Percentiles rank a stretch among this genome's conserved stretches.
phyloP scores from a whole-genome alignment of 2,329 filamentous ascomycete genomes.

The Xylaria digitata region DNA sequence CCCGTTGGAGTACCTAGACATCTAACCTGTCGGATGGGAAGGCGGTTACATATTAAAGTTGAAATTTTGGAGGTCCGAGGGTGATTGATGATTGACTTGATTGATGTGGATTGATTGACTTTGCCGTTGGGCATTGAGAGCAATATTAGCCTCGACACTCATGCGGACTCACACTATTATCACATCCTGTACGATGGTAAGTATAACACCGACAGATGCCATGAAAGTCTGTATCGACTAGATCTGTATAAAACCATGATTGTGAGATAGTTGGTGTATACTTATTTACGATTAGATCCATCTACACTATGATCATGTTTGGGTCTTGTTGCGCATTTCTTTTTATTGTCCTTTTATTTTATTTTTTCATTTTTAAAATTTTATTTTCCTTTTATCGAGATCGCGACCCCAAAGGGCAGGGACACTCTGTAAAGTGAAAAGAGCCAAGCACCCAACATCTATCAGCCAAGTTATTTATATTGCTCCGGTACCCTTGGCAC shows the following conservation, averaged over 20 bases:
- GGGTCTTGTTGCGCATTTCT: not conserved
- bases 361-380: too few relatives aligned
- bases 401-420: too few relatives aligned
- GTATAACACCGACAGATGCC: not conserved
- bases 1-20: not conserved
- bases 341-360: not conserved
- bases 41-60: not conserved
- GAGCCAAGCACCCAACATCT: too few relatives aligned
- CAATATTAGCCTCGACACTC: not conserved
- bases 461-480: not conserved
- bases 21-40: slow-evolving; percentile 3
- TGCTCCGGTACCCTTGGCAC: slow-evolving; percentile 16
- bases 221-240: too few relatives aligned
- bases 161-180: slow-evolving; percentile 2
- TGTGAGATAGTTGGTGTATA: too few relatives aligned
- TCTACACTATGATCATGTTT: too few relatives aligned
- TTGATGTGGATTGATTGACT: slow-evolving; percentile 1
- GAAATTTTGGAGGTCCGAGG: slow-evolving; percentile 7
- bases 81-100: not conserved
- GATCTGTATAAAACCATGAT: too few relatives aligned
- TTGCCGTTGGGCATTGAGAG: slow-evolving; percentile 1
- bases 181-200: not conserved
- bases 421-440: too few relatives aligned
- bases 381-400: too few relatives aligned
- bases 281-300: too few relatives aligned